Conservation (phyloP, 768 basidiomycete species). For the Boletus bicolor region DNA sequence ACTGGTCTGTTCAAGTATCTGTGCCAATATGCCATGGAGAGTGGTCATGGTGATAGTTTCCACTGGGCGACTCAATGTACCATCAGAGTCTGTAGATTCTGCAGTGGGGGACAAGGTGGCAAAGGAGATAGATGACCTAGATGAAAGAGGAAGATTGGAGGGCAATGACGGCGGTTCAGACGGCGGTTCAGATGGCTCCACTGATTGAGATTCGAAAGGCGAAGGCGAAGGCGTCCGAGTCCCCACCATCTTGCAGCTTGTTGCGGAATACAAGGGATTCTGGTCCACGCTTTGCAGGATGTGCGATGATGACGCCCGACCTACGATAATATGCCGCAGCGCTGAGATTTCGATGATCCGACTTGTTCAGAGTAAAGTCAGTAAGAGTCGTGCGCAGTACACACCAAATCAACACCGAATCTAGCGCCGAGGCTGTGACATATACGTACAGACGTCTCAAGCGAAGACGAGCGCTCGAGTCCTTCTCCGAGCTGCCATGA, state of each 20-base stretch:
- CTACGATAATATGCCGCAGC: no score
- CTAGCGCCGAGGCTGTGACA: no score
- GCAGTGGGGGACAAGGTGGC: not conserved
- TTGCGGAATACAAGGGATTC: not conserved
- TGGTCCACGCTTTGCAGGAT: no score
- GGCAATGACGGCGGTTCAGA: not conserved
- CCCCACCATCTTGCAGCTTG: not conserved
- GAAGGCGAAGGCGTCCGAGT: not conserved
- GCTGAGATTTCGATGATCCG: not conserved
- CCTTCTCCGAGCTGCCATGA: not conserved
- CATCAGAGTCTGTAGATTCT: constrained; percentile 17
- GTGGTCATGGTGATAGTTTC: constrained; percentile 36
- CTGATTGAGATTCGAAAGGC: not conserved
- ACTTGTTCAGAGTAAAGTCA: no score
- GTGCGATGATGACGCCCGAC: not conserved
- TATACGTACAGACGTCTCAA: no score
- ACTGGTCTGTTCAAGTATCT: constrained; percentile 54
- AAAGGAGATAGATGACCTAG: not conserved
- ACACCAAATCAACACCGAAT: no score
- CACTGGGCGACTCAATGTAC: constrained; percentile 21
- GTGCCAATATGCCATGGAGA: constrained; percentile 50
- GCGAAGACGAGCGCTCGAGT: no score
- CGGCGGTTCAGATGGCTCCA: not conserved
- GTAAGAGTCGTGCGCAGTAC: no score
- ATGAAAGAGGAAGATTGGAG: not conserved